Evolutionary conservation across 495 filamentous ascomycete genomes (phyloP), one percentile per base, ranked within the genome.

Genomic region (Chaetomium cochliodes): DNA sequence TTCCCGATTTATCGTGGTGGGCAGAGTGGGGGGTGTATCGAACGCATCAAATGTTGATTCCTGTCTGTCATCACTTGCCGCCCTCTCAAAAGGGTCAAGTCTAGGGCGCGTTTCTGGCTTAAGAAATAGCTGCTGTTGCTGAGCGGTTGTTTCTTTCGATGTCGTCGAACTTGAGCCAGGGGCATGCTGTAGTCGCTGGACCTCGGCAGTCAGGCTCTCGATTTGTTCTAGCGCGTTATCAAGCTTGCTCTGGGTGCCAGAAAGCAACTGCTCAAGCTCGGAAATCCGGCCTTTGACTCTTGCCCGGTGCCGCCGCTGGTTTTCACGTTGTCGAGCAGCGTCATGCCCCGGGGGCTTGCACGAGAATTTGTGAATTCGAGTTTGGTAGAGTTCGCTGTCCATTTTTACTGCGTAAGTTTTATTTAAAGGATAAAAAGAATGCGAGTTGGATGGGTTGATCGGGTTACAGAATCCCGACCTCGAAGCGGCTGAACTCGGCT

Each of bases 231-330:
- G 59, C 2, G 73, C 71, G 2, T 63, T 51, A 6, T 65, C 55
- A n/a, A 75, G 70, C 22, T 49, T 54, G 16, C 7, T 53, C 49
- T 68, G 62, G 0, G 71, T 65, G 6, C 18, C 51, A 9, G 46
- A 54, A 1, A 75, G 64, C 2, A 65, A 30, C 1, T 44, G 22
- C 51, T 75, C 71, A 3, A 75, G 70, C 25, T 72, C 69, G 18
- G 55, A 33, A 13, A 73, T 68, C 1, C 54, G 60, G 30, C 59
- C 53, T 56, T 75, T 75, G 22, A 73, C 71, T 44, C 70, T 65
- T 15, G 71, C 71, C 4, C 73, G 71, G 52, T 75, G 73, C 12
- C 73, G 69, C 23, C 73, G 71, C 58, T 75, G 73, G 60, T 75
- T 75, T 44, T 72, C 72, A 0, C 70, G 67, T 22, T 67, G 59